Evolutionary conservation across 2,329 filamentous ascomycete species (phyloP).

Genomic region (Helotiales sp.): DNA sequence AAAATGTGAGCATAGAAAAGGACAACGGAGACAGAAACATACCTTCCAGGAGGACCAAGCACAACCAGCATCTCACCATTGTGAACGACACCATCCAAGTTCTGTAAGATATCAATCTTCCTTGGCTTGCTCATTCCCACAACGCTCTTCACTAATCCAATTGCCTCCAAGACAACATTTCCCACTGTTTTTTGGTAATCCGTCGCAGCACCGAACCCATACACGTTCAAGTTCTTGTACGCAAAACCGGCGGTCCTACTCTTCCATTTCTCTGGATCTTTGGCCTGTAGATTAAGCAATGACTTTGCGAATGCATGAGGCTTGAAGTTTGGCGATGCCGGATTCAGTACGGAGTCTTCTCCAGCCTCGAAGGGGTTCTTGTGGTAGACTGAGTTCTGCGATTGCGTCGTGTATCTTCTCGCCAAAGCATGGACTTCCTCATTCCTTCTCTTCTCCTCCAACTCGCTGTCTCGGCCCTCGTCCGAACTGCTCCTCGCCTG

Average conservation of each 20-base stretch:
- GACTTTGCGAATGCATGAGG: constrained; percentile 59
- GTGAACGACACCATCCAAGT: constrained; percentile 62
- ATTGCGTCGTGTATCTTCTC: constrained; percentile 15
- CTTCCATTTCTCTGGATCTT: constrained; percentile 53
- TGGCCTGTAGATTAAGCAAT: constrained; percentile 52
- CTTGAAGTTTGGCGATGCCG: constrained; percentile 51
- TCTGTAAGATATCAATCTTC: constrained; percentile 54
- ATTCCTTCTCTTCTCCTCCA: constrained; percentile 13
- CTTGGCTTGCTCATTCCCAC: constrained; percentile 54
- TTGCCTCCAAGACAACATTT: constrained; percentile 56
- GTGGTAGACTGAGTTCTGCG: constrained; percentile 12
- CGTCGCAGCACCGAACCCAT: constrained; percentile 65
- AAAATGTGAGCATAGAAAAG: neutral
- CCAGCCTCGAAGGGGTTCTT: constrained; percentile 49
- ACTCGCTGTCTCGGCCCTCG: constrained; percentile 1
- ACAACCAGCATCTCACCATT: constrained; percentile 68
- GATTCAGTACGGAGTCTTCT: constrained; percentile 51
- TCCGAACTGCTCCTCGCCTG: neutral
- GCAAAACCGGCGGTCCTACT: constrained; percentile 60
- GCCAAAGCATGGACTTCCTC: constrained; percentile 16
- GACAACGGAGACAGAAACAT: neutral
- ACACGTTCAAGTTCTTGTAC: constrained; percentile 68
- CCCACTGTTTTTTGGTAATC: constrained; percentile 69
- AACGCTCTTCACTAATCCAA: constrained; percentile 44
- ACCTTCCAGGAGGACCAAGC: constrained; percentile 63